Evolutionary conservation across 345 rosid species (phyloP), one percentile per base, ranked within the genome.

Genomic region (Lenwebbia sp.): DNA sequence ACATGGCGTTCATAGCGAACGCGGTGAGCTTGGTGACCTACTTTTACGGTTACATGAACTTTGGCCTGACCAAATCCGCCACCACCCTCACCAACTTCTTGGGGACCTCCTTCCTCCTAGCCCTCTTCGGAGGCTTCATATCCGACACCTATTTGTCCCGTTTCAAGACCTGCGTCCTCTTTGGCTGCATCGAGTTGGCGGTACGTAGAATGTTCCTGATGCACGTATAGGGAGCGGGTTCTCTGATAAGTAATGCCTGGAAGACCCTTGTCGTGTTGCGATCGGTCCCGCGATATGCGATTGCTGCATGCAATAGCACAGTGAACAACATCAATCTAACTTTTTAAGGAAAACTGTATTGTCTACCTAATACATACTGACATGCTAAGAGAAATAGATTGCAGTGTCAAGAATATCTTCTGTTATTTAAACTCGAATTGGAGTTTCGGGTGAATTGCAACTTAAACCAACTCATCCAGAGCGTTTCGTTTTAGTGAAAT

Each of bases 101-200:
- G 91, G 96, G 95, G 6, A 86, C 94, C 58, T 82, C 94, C 1
- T 94, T 91, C 85, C 44, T 94, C 41, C 62, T 93, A 13, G 88
- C 95, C 17, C 91, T 94, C 37, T 90, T 93, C 15, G 96, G 96
- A 58, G 96, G 95, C 12, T 92, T 92, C 90, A 89, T 94, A 74
- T 93, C 94, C 1, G 96, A 93, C 84, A 94, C 96, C 28, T 94
- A 88, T 47, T 84, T 92, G 86, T 87, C 94, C 10, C 90, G 96
- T 87, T 92, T 94, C 92, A 92, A 88, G 89, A 93, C 95, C 28
- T 88, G 91, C 70, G 87, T 94, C 88, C 54, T 94, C 54, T 92
- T 92, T 75, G 95, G 92, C 33, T 89, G 84, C 90, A 26, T 90
- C 7, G 97, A 93, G 85, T 26, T 94, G 37, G 26, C 90, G 93